Base-by-base conservation (phyloP, 208 protist species). In the Kentomonas sorsogonicus region DNA sequence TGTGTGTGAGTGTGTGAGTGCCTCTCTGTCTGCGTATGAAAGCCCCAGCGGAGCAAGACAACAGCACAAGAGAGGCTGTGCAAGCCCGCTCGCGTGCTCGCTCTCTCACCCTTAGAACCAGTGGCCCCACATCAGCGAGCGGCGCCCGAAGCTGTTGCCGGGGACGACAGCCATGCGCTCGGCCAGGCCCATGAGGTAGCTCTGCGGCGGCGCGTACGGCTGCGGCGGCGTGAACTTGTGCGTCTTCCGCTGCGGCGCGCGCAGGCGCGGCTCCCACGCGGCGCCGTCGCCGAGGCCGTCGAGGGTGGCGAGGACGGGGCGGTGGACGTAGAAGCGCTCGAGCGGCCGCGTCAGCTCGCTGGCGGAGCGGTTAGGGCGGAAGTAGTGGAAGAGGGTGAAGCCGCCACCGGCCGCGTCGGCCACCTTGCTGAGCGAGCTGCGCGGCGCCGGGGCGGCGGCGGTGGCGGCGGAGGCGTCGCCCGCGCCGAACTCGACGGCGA, bases 101-200 rank as follows among this genome's bases (percentile, higher is more conserved):
- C 4, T 46, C 27, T 5, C n/a, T 9, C 50, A 20, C 15, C 30
- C 6, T 60, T 79, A 94, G 58, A 91, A 94, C 84, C 84, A 92
- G 57, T 86, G 76, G 13, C 88, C 88, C 88, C 88, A 94, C 88
- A 94, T 94, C 30, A 83, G 60, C 1, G 79, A 88, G 25, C 88
- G 81, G 22, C 78, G 78, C 34, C 88, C 88, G 70, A 91, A 94
- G 43, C 63, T 69, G 67, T 66, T 76, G 46, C 88, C 88, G 7
- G 88, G 88, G 3, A 79, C 65, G 22, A 94, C 83, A 2, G 74
- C 88, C 34, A 90, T 54, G 6, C 88, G 81, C 63, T 94, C 88
- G 11, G 88, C 84, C 0, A 94, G 69, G 9, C 88, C 88, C 82
- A 91, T 91, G 39, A 92, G 55, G 60, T 94, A 94, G 52, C 74